A percentile compares a stretch with the other conserved stretches of the same genome.
Evolutionary conservation across 805 yeast species (phyloP).

Genomic region (Ogataea pilisensis): DNA sequence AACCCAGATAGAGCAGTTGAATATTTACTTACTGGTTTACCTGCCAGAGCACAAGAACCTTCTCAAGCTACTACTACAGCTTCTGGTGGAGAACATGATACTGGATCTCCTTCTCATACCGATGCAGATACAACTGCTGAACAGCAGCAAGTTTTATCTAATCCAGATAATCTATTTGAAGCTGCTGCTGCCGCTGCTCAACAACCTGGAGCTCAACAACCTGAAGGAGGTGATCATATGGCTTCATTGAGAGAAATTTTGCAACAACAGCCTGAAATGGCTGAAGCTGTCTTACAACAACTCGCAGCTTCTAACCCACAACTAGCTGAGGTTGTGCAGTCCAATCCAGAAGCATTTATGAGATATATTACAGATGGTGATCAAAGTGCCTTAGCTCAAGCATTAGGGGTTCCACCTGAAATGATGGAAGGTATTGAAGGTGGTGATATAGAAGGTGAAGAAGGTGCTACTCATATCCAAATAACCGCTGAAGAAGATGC

Average conservation of each 20-base stretch:
- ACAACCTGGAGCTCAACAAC: slow-evolving; percentile 26
- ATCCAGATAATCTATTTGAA: slow-evolving; percentile 48
- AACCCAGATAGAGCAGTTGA: slow-evolving; percentile 99
- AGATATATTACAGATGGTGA: slow-evolving; percentile 65
- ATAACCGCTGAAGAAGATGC: slow-evolving; percentile 80
- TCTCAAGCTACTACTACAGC: slow-evolving; percentile 21
- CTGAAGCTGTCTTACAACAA: slow-evolving; percentile 80
- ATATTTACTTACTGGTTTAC: slow-evolving; percentile 85
- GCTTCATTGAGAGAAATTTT: slow-evolving; percentile 70
- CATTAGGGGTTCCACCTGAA: slow-evolving; percentile 37
- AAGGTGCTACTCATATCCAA: slow-evolving; percentile 47
- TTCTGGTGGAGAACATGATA: slow-evolving; percentile 18
- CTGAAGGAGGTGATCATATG: slow-evolving; percentile 36
- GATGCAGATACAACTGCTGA: slow-evolving; percentile 13
- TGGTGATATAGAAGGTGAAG: slow-evolving; percentile 38
- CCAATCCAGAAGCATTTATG: slow-evolving; percentile 86
- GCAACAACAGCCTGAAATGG: slow-evolving; percentile 81
- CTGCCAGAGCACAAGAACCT: slow-evolving; percentile 40
- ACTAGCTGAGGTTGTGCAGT: slow-evolving; percentile 71
- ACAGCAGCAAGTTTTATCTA: slow-evolving; percentile 33
- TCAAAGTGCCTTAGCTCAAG: slow-evolving; percentile 47
- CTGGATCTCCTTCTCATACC: slow-evolving; percentile 17
- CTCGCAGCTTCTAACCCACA: slow-evolving; percentile 81
- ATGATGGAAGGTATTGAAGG: slow-evolving; percentile 34
- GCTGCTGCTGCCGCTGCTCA: slow-evolving; percentile 41